Percentiles rank a stretch among this genome's conserved stretches.
Evolutionary conservation across 352 stramenopile genomes (phyloP).

Genomic region (Plasmopara halstedii): DNA sequence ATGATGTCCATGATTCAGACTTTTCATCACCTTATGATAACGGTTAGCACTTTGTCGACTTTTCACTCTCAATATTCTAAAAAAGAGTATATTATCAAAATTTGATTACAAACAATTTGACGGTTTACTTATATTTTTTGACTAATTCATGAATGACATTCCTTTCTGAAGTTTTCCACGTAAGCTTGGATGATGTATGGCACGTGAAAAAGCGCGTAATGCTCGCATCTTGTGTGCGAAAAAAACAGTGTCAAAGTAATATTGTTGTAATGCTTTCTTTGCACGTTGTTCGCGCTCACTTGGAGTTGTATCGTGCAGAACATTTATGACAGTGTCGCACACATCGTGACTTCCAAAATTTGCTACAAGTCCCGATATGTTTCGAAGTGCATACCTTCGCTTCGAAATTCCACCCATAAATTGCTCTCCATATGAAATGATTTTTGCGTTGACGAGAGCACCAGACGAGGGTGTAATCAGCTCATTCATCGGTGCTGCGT

Average conservation of each 20-base stretch:
- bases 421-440: slow-evolving; percentile 20
- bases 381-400: slow-evolving; percentile 21
- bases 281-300: slow-evolving; percentile 7
- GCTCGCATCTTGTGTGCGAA: slow-evolving; percentile 47
- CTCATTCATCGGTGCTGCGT: slow-evolving; percentile 46
- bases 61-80: too few relatives aligned
- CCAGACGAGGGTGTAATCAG: slow-evolving; percentile 25
- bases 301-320: slow-evolving; percentile 20
- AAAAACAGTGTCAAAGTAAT: slow-evolving; percentile 55
- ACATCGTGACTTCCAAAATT: slow-evolving; percentile 26
- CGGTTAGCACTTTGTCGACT: neutral
- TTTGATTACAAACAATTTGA: too few relatives aligned
- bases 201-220: slow-evolving; percentile 25
- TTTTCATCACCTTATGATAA: neutral
- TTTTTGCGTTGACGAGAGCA: slow-evolving; percentile 24
- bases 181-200: slow-evolving; percentile 16
- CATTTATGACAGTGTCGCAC: slow-evolving; percentile 27
- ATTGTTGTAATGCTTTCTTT: slow-evolving; percentile 22
- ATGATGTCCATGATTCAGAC: slow-evolving; percentile 60
- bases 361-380: slow-evolving; percentile 35
- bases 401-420: slow-evolving; percentile 29
- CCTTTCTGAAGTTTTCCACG: slow-evolving; percentile 10
- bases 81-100: too few relatives aligned
- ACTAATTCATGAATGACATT: too few relatives aligned
- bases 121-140: too few relatives aligned